Conservation (phyloP, 2,329 filamentous ascomycete genomes). For the Atkinsonella hypoxylon region DNA sequence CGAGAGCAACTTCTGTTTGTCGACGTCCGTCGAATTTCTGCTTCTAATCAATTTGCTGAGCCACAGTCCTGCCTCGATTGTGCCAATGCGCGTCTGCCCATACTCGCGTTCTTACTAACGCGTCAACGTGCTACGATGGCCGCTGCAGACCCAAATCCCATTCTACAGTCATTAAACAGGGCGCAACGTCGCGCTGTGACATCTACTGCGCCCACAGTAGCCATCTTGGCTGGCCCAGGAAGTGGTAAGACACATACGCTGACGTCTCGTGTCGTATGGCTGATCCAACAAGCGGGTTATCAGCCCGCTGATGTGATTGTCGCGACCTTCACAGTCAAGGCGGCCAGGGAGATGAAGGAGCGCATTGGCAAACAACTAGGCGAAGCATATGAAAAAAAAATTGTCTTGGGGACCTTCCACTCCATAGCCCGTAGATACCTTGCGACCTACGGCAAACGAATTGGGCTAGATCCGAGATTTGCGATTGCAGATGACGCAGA, state of each 20-base stretch:
- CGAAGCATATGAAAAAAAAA: slow-evolving; percentile 56
- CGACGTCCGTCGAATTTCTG: neutral
- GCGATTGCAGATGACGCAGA: slow-evolving; percentile 82
- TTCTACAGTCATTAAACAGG: slow-evolving; percentile 39
- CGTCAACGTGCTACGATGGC: slow-evolving; percentile 17
- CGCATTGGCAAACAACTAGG: slow-evolving; percentile 75
- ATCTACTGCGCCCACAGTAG: slow-evolving; percentile 41
- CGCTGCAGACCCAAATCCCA: slow-evolving; percentile 14
- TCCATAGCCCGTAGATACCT: slow-evolving; percentile 82
- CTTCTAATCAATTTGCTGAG: neutral
- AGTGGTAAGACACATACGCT: slow-evolving; percentile 92
- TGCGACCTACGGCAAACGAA: slow-evolving; percentile 68
- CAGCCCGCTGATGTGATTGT: slow-evolving; percentile 83
- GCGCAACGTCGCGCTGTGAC: slow-evolving; percentile 45
- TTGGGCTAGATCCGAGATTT: slow-evolving; percentile 74
- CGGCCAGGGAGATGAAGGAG: slow-evolving; percentile 84
- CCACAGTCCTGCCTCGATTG: neutral
- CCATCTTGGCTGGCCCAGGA: slow-evolving; percentile 55
- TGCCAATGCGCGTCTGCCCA: neutral
- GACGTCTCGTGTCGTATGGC: slow-evolving; percentile 82
- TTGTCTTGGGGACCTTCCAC: slow-evolving; percentile 90
- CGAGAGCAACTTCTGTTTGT: neutral
- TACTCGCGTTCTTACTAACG: slow-evolving; percentile 5
- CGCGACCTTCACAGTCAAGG: slow-evolving; percentile 95
- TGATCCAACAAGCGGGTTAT: slow-evolving; percentile 60